These are phyloP conservation scores for Candida nanaspora DNA, from an alignment of 805 yeast genomes.

Conservation along the genomic window DNA sequence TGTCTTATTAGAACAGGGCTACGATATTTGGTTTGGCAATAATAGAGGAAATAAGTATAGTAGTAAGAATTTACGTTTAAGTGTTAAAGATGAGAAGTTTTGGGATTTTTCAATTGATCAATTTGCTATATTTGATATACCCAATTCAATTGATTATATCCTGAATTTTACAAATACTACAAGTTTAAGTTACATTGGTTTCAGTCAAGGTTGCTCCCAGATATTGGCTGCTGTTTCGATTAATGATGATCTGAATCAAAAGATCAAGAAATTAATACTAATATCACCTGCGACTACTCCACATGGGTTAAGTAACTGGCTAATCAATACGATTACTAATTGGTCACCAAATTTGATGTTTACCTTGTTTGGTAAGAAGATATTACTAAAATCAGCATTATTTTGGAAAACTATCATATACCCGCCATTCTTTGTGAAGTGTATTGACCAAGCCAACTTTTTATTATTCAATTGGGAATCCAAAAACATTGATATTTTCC, in stretches of 20 bases:
- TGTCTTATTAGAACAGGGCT: conserved; percentile 69
- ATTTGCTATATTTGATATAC: conserved; percentile 87
- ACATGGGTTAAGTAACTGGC: conserved; percentile 66
- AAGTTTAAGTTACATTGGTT: conserved; percentile 70
- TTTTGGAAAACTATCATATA: conserved; percentile 76
- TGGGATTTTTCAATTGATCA: conserved; percentile 95
- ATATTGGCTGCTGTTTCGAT: conserved; percentile 78
- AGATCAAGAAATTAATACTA: conserved; percentile 41
- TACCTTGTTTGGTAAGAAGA: conserved; percentile 65
- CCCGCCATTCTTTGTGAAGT: conserved; percentile 64
- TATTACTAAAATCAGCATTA: conserved; percentile 50
- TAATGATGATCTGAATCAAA: conserved; percentile 58
- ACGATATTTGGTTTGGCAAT: conserved; percentile 93
- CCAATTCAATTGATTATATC: conserved; percentile 73
- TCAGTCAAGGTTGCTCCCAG: conserved; percentile 94
- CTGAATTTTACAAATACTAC: conserved; percentile 39
- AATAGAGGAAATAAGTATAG: conserved; percentile 91
- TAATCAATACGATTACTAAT: conserved; percentile 70
- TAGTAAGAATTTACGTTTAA: conserved; percentile 56
- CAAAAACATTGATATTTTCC: conserved; percentile 58
- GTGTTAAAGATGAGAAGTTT: conserved; percentile 39
- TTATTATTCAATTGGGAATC: conserved; percentile 78
- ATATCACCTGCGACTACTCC: conserved; percentile 95
- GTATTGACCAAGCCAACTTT: conserved; percentile 66
- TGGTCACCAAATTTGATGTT: conserved; percentile 72